Conservation (phyloP, 805 yeast species). For the Ogataea nonfermentans region DNA sequence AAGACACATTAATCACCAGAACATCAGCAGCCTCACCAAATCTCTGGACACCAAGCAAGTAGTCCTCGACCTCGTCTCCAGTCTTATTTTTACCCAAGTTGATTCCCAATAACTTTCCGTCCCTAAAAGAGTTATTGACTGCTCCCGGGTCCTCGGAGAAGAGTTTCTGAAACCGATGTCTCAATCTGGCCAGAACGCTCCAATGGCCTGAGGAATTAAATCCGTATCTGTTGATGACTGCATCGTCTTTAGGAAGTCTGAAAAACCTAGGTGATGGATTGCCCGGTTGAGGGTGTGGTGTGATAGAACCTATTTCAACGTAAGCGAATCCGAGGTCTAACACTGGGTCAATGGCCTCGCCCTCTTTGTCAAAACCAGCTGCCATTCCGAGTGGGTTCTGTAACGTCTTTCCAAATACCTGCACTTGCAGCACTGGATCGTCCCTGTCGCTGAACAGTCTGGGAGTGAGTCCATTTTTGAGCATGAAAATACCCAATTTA, state of each 20-base stretch:
- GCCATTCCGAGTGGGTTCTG: constrained; percentile 87
- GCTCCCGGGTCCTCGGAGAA: constrained; percentile 27
- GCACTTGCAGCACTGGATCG: constrained; percentile 52
- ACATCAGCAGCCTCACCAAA: constrained; percentile 87
- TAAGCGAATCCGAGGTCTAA: constrained; percentile 80
- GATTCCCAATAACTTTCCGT: constrained; percentile 68
- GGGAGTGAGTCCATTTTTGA: constrained; percentile 72
- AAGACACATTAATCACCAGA: constrained; percentile 84
- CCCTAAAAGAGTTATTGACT: constrained; percentile 45
- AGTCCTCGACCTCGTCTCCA: constrained; percentile 88
- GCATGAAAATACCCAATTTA: constrained; percentile 61
- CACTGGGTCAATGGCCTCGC: constrained; percentile 82
- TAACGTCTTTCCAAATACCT: constrained; percentile 62
- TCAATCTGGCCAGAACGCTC: constrained; percentile 64
- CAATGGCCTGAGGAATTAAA: constrained; percentile 90
- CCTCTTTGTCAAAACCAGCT: constrained; percentile 94
- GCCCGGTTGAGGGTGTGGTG: constrained; percentile 92
- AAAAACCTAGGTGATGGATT: constrained; percentile 92
- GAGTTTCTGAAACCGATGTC: constrained; percentile 54
- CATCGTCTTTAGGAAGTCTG: constrained; percentile 78
- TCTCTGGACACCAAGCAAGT: constrained; percentile 75
- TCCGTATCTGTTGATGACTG: constrained; percentile 93
- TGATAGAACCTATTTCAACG: constrained; percentile 90
- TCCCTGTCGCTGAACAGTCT: constrained; percentile 52
- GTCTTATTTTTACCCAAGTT: constrained; percentile 90